These are phyloP conservation scores for Salicornia ramosissima DNA, from an alignment of 148 eudicot genomes.

Conservation along the genomic window DNA sequence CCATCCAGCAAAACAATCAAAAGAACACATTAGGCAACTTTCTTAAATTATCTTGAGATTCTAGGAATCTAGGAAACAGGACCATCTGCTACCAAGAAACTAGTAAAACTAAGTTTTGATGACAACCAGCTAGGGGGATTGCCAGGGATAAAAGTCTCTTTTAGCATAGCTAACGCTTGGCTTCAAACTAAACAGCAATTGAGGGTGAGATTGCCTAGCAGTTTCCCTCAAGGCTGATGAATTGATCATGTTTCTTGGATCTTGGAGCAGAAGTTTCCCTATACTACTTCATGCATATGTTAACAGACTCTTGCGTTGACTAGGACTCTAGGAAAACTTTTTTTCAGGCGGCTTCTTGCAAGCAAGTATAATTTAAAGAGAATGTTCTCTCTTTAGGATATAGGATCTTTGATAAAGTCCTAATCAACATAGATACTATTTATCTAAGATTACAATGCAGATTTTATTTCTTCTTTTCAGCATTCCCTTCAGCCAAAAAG, in stretches of 20 bases:
- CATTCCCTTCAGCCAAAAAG: neutral
- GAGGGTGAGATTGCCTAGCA: neutral
- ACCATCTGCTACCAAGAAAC: neutral
- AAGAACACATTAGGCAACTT: neutral
- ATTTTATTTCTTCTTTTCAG: neutral
- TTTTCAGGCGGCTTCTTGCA: neutral
- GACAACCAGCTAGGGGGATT: neutral
- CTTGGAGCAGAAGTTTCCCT: neutral
- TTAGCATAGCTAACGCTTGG: neutral
- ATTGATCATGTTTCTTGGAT: neutral
- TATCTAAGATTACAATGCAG: neutral
- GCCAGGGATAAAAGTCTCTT: neutral
- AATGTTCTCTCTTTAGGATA: neutral
- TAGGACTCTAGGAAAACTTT: neutral
- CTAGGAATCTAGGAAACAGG: neutral
- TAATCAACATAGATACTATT: neutral
- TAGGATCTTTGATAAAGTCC: neutral
- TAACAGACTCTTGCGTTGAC: neutral
- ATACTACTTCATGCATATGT: neutral
- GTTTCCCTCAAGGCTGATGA: neutral
- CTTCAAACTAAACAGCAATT: neutral
- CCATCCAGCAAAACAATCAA: neutral
- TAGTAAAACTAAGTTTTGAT: neutral
- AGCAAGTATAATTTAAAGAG: neutral
- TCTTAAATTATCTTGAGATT: neutral